Conservation (phyloP, 257 asterid species). For the Plantago ovata region DNA sequence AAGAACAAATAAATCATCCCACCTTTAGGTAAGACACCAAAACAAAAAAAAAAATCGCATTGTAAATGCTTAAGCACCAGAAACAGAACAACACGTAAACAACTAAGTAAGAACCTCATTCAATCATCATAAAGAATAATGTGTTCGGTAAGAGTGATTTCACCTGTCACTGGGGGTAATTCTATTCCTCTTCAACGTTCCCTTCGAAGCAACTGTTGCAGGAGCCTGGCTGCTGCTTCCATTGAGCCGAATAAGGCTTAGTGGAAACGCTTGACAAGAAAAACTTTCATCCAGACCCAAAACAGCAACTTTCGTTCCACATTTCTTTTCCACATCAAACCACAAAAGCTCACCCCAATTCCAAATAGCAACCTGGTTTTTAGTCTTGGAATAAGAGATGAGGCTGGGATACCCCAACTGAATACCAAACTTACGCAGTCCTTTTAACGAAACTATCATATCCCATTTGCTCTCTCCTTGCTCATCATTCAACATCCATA, state of each 20-base stretch:
- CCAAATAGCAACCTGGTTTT: background rate
- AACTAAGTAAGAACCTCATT: too few species aligned
- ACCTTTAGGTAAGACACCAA: too few species aligned
- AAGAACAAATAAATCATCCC: too few species aligned
- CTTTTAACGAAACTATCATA: background rate
- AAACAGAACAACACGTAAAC: too few species aligned
- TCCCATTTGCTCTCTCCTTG: background rate
- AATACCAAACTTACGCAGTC: background rate
- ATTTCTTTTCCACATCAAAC: background rate
- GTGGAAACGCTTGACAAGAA: background rate
- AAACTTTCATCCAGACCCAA: background rate
- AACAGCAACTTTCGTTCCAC: background rate
- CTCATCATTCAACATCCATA: constrained; percentile 1
- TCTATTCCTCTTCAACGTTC: background rate
- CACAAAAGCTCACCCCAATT: background rate
- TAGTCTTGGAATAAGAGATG: background rate
- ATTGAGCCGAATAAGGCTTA: constrained; percentile 6
- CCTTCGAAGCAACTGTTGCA: background rate
- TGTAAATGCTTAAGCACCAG: too few species aligned
- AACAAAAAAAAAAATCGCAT: too few species aligned
- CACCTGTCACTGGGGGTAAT: background rate
- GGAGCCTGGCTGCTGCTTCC: background rate
- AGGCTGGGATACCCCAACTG: background rate
- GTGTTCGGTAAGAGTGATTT: too few species aligned
- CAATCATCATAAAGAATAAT: too few species aligned